phyloP scores from a whole-genome alignment of 495 filamentous ascomycete genomes.

The Penicillium angulare region DNA sequence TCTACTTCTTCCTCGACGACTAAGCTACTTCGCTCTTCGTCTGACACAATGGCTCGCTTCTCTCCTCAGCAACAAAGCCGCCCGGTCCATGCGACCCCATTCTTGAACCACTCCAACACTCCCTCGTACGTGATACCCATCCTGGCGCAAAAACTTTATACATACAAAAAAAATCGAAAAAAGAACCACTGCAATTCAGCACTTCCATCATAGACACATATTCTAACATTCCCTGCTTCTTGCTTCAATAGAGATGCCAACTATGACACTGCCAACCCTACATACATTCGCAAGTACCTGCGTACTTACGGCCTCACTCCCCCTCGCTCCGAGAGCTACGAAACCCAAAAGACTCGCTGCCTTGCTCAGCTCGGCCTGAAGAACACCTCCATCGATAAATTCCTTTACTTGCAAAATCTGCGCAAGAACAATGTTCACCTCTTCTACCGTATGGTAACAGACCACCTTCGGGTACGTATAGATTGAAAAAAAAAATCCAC shows the following conservation, averaged over 20 bases:
- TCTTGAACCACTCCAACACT: slow-evolving; percentile 33
- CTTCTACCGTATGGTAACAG: slow-evolving; percentile 90
- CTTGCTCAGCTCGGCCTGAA: slow-evolving; percentile 74
- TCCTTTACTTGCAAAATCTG: slow-evolving; percentile 85
- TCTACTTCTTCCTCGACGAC: slow-evolving; percentile 20
- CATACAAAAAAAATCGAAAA: neutral
- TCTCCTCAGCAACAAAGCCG: slow-evolving; percentile 43
- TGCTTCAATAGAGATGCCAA: slow-evolving; percentile 37
- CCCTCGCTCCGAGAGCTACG: slow-evolving; percentile 67
- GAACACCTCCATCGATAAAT: slow-evolving; percentile 84
- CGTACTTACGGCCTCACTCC: slow-evolving; percentile 70
- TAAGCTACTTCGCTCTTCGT: slow-evolving; percentile 25
- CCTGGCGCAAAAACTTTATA: neutral
- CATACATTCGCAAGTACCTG: slow-evolving; percentile 65
- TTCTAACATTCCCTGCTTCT: neutral
- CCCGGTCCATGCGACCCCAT: slow-evolving; percentile 39
- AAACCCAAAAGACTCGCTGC: slow-evolving; percentile 67
- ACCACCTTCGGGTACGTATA: slow-evolving; percentile 70
- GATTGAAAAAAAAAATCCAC: too few species aligned
- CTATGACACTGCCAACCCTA: slow-evolving; percentile 62
- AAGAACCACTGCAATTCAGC: neutral
- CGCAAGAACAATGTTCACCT: slow-evolving; percentile 88
- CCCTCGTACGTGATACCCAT: slow-evolving; percentile 31
- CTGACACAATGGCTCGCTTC: slow-evolving; percentile 43
- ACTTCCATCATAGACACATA: neutral